Base-by-base conservation (phyloP, 306 rosid species). In the Delonix regia region DNA sequence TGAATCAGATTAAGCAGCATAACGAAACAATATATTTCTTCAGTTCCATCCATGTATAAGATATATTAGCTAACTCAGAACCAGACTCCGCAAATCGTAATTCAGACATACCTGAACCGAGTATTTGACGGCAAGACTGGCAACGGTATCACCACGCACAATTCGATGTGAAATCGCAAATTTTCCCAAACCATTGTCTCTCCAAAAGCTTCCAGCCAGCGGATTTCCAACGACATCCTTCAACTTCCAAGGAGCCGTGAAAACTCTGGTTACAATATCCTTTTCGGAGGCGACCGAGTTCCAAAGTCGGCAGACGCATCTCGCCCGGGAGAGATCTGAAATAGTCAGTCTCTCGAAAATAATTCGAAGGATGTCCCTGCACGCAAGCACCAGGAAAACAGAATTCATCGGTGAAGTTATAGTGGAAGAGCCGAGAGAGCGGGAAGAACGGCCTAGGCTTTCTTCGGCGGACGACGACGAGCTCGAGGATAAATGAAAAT, bases 121-220 rank as follows among this genome's bases (percentile, higher is more conserved):
- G 81, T 93, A 95, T 93, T 90, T 93, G 76, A 93, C 94, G 53
- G 99, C 98, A 47, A 95, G 97, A 60, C 99, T 86, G 16, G 99
- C 91, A 21, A 93, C 84, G 85, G 83, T 91, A 71, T 95, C 98
- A 8, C 93, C 94, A 24, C 84, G 91, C 41, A 85, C 69, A 25
- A 95, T 82, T 41, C 85, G 90, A 77, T 93, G 99, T 0, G 96
- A 93, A 73, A 91, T 84, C 42, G 98, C 96, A 83, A 95, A 95
- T 80, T 91, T 95, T 5, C 87, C 86, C 25, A 95, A 74, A 15
- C 83, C 80, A 61, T 85, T 91, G 73, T 93, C 96, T 82, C 96
- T 85, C 99, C 99, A 95, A 91, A 95, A 95, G 96, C 90, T 87
- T 75, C 90, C 79, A 56, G 99, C 93, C 45, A 83, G 61, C 0